These are phyloP conservation scores for Camelina neglecta DNA, from an alignment of 345 rosid species.

Conservation along the genomic window DNA sequence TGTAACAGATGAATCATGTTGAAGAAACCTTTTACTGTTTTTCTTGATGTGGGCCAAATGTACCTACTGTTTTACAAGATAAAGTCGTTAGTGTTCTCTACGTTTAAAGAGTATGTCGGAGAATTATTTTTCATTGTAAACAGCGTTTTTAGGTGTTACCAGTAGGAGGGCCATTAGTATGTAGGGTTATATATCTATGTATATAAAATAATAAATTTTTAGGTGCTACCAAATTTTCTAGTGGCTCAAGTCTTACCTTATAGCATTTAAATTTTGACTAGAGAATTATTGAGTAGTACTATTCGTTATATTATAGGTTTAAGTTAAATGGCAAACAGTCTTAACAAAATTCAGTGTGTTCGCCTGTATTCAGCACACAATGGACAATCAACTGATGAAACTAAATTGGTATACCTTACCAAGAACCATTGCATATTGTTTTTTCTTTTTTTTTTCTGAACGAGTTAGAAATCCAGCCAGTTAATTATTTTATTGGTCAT, in stretches of 20 bases:
- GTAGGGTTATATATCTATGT: not conserved
- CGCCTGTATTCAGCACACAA: not conserved
- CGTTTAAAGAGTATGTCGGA: constrained; percentile 46
- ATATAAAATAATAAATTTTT: not conserved
- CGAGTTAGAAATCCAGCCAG: no score
- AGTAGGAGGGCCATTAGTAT: constrained; percentile 16
- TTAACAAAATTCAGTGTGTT: constrained; percentile 8
- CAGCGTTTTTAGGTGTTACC: constrained; percentile 32
- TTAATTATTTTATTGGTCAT: not conserved
- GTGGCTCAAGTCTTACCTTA: constrained; percentile 22
- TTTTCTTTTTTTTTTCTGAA: no score
- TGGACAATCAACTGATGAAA: constrained; percentile 13
- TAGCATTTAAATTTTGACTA: constrained; percentile 25
- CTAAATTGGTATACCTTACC: not conserved
- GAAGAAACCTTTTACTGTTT: constrained; percentile 37
- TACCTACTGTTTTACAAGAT: constrained; percentile 27
- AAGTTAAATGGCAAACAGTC: not conserved
- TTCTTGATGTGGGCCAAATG: constrained; percentile 37
- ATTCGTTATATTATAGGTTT: constrained; percentile 8
- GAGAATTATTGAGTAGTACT: not conserved
- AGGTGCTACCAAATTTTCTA: constrained; percentile 25
- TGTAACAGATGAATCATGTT: constrained; percentile 14
- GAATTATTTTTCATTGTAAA: constrained; percentile 34
- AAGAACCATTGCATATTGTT: no score
- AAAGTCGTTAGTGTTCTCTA: constrained; percentile 40